These are phyloP conservation scores for Aspergillus ruber DNA, from an alignment of 2,329 filamentous ascomycete species.

Conservation along the genomic window DNA sequence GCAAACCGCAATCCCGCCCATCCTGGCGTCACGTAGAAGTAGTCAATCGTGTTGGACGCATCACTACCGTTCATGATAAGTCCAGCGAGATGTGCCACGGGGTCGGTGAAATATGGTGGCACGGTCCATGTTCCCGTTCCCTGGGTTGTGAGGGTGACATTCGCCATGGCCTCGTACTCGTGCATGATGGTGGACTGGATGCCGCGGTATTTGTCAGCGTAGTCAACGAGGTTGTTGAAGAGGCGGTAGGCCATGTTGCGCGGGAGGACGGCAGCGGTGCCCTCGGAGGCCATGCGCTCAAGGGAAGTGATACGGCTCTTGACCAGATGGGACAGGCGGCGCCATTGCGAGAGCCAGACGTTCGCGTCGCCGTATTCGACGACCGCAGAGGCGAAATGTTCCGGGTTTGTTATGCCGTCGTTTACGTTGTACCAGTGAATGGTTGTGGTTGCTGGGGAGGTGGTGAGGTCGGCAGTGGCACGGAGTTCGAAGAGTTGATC, in stretches of 20 bases:
- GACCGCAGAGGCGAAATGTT: slow-evolving; percentile 9
- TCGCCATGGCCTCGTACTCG: slow-evolving; percentile 23
- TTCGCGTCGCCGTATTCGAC: slow-evolving; percentile 9
- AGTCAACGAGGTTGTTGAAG: slow-evolving; percentile 24
- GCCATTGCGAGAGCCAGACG: slow-evolving; percentile 16
- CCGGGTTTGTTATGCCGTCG: not conserved
- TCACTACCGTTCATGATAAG: slow-evolving; percentile 28
- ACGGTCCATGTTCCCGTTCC: slow-evolving; percentile 22
- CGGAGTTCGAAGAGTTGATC: not conserved
- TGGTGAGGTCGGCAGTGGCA: not conserved
- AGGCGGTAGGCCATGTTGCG: slow-evolving; percentile 29
- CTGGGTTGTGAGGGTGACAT: slow-evolving; percentile 19
- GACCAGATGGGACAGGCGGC: slow-evolving; percentile 15
- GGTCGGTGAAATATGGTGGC: slow-evolving; percentile 34
- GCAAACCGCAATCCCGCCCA: slow-evolving; percentile 22
- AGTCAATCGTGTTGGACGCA: slow-evolving; percentile 18
- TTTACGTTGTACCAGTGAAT: not conserved
- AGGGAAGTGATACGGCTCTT: slow-evolving; percentile 17
- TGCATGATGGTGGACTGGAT: slow-evolving; percentile 26
- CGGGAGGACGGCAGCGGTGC: slow-evolving; percentile 20
- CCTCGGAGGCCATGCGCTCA: slow-evolving; percentile 14
- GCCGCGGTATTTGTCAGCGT: slow-evolving; percentile 22
- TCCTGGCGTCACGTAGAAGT: slow-evolving; percentile 30
- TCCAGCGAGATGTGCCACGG: slow-evolving; percentile 30
- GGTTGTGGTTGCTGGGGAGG: not conserved